A percentile compares a stretch with the other conserved stretches of the same genome.
Evolutionary conservation across 192 early-diverging fungal genomes (phyloP).

Genomic region (Chytriomyces hyalinus): DNA sequence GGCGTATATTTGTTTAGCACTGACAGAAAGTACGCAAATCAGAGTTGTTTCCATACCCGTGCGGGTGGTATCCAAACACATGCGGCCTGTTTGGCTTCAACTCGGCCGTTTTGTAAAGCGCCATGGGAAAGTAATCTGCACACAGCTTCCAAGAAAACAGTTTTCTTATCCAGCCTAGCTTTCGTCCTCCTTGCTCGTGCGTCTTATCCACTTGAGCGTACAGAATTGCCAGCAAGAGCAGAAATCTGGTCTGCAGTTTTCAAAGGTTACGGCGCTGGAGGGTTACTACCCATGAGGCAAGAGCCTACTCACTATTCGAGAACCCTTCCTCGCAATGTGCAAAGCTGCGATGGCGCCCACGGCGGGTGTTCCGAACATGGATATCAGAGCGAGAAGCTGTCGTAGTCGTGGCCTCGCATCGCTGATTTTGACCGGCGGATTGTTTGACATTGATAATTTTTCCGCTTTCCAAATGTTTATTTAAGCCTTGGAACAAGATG

Average conservation of each 20-base stretch:
- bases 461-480: no score
- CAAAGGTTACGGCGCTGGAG: neutral
- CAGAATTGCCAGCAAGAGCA: neutral
- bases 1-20: conserved; percentile 73
- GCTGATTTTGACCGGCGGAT: neutral
- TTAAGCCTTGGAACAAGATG: no score
- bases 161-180: neutral
- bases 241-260: neutral
- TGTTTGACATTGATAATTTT: neutral
- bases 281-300: neutral
- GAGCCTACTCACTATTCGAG: neutral
- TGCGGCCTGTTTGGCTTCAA: conserved; percentile 82
- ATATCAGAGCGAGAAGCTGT: neutral
- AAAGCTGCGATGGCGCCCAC: neutral
- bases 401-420: neutral
- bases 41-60: conserved; percentile 82
- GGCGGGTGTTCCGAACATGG: neutral
- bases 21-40: conserved; percentile 78
- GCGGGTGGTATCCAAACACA: conserved; percentile 91
- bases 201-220: neutral
- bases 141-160: conserved; percentile 72
- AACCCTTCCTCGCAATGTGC: neutral
- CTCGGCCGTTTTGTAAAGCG: conserved; percentile 79
- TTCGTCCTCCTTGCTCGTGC: neutral
- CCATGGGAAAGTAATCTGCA: conserved; percentile 77